Base-by-base conservation (phyloP, 1,284 basidiomycete species). In the Cyathus olla region DNA sequence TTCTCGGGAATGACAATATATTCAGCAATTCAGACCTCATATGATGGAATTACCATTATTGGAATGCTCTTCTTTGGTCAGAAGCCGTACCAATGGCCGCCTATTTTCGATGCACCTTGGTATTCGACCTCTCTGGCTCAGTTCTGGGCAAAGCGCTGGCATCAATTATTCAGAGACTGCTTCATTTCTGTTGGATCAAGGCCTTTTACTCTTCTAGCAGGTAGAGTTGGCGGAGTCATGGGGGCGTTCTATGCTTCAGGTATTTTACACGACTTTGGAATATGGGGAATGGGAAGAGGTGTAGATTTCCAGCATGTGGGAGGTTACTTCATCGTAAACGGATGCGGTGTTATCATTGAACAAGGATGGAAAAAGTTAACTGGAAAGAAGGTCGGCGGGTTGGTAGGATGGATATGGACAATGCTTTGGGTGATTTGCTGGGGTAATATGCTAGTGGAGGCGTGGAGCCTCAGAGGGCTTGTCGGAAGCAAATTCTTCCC, bases 161-260 rank as follows among this genome's bases (percentile, higher is more conserved):
- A 89, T 69, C 84, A 86, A 64, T 57, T 83, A 8, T 86, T 87
- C 66, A 76, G 85, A 19, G 79, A 84, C 59, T 67, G 75, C 27
- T 87, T 87, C 62, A 70, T 83, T 39, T 69, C 65, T 6, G 62
- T 81, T 27, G 83, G 83, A n/a, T 85, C 79, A 60, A 63, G 74
- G 63, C 76, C 80, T 57, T 46, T 90, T 74, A 72, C 66, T 35
- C 66, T 65, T 35, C 57, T 85, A 9, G 67, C 85, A 29, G 89
- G 88, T 17, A 79, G 80, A 19, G 60, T 69, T 4, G 87, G 85
- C 5, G 74, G 72, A 3, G 76, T 89, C 8, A 54, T 91, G 15
- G 89, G 88, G 11, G 84, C 83, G 1, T 92, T 92, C 67, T 53
- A 84, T 2, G 64, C 85, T 17, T 91, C 90, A 0, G 88, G 84